Evolutionary conservation across 441 rosid genomes (phyloP).

Genomic region (Euphorbia corollata): DNA sequence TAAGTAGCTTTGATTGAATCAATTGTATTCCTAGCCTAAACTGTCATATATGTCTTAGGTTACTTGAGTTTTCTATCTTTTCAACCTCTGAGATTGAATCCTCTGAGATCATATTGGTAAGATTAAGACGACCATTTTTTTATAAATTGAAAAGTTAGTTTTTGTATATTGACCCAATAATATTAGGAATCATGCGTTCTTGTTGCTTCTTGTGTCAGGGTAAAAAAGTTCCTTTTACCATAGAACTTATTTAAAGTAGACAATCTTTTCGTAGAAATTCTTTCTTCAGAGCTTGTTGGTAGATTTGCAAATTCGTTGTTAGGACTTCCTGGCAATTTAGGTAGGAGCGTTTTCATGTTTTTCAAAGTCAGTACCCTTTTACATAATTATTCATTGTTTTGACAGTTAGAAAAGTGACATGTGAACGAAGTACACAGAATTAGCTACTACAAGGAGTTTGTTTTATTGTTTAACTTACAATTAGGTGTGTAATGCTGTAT

Average conservation of each 20-base stretch:
- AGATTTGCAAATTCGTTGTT: not conserved
- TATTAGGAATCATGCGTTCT: not conserved
- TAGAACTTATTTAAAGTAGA: too few relatives aligned
- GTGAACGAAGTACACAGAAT: too few relatives aligned
- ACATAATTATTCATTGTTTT: not conserved
- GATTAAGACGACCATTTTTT: not conserved
- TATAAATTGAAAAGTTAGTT: not conserved
- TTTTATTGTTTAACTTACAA: too few relatives aligned
- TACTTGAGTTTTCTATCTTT: not conserved
- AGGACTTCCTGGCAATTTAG: not conserved
- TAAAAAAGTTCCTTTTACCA: not conserved
- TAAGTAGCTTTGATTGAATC: not conserved
- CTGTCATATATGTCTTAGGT: not conserved
- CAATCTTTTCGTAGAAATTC: not conserved
- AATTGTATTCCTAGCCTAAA: not conserved
- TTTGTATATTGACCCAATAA: not conserved
- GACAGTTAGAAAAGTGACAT: not conserved
- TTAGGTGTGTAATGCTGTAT: too few relatives aligned
- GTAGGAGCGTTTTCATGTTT: not conserved
- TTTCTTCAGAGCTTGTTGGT: not conserved
- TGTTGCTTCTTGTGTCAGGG: not conserved
- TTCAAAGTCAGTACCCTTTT: not conserved
- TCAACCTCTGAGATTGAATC: not conserved
- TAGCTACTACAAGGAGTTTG: too few relatives aligned
- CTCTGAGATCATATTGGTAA: not conserved